These are phyloP conservation scores for Leccinum griseonigrum DNA, from an alignment of 1,284 basidiomycete genomes.

Conservation along the genomic window DNA sequence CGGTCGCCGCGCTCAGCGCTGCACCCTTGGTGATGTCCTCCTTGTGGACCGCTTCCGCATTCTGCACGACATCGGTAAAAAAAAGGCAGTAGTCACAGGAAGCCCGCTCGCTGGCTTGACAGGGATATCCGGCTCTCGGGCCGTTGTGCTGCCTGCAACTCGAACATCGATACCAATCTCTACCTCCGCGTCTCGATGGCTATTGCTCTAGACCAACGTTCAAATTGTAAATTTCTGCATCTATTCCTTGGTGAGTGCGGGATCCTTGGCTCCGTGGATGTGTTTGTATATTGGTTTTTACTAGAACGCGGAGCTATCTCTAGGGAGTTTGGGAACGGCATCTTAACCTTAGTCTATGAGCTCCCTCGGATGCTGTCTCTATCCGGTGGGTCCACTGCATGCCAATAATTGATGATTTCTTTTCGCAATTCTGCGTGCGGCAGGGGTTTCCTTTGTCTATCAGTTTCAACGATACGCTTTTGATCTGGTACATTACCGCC, in stretches of 20 bases:
- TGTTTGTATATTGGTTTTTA: background rate
- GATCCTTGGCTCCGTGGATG: background rate
- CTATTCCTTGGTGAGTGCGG: background rate
- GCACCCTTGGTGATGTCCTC: background rate
- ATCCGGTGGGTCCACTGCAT: background rate
- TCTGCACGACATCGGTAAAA: background rate
- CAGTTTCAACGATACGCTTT: background rate
- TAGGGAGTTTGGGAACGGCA: background rate
- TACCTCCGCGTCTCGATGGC: background rate
- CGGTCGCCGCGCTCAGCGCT: background rate
- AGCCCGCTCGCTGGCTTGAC: constrained; percentile 7
- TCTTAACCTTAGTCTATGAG: background rate
- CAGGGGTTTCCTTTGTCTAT: background rate
- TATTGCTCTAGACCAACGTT: background rate
- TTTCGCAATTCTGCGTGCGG: background rate
- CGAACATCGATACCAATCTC: background rate
- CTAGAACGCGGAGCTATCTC: background rate
- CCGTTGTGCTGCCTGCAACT: background rate
- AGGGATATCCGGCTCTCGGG: background rate
- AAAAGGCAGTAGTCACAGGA: background rate
- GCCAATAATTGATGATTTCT: background rate
- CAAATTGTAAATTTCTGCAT: background rate
- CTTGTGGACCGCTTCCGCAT: background rate
- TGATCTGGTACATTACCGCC: background rate
- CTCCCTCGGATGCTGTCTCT: background rate